Evolutionary conservation across 2,329 filamentous ascomycete genomes (phyloP), one percentile per base, ranked within the genome.

Genomic region (Nectriaceae sp.): DNA sequence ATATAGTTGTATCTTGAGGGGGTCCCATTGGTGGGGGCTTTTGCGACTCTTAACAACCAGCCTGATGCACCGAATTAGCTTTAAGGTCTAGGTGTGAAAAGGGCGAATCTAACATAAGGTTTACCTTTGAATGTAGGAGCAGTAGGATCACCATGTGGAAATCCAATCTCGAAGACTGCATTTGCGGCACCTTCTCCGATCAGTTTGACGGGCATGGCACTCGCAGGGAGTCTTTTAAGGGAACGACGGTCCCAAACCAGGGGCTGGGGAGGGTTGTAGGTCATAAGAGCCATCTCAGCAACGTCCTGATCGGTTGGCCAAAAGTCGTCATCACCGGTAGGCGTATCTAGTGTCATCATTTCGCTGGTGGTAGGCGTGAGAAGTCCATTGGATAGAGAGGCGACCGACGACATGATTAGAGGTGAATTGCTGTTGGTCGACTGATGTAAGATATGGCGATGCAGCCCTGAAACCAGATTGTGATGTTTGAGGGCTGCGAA

Each of bases 141-240:
- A 36, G 66, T 54, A 31, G 64, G 52, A 44, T 66, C 56, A 47
- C 60, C 59, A 48, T 68, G 60, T 4, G 72, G 68, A 18, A 75
- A 51, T 39, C 73, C 70, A 47, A 88, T 76, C 56, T 78, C 78
- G 62, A 89, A 91, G 53, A 92, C 85, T 43, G 87, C 79, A 66
- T 94, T 93, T 44, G 89, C 88, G 20, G 87, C 85, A 20, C 89
- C 89, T 67, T 94, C 89, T 21, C 77, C 79, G 19, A 83, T 68
- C 48, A 82, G 71, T 44, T 67, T 64, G 42, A 69, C 53, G 13
- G 69, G 66, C 21, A 59, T 65, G 33, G 66, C 64, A 22, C 67
- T 68, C 38, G 50, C 54, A 21, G 70, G 69, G 5, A 72, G 64
- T 18, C 60, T 60, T 52, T 64, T 70, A 46, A 71, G 51, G 10